Evolutionary conservation across 129 eudicot genomes (phyloP).

Genomic region (Lactuca saligna): DNA sequence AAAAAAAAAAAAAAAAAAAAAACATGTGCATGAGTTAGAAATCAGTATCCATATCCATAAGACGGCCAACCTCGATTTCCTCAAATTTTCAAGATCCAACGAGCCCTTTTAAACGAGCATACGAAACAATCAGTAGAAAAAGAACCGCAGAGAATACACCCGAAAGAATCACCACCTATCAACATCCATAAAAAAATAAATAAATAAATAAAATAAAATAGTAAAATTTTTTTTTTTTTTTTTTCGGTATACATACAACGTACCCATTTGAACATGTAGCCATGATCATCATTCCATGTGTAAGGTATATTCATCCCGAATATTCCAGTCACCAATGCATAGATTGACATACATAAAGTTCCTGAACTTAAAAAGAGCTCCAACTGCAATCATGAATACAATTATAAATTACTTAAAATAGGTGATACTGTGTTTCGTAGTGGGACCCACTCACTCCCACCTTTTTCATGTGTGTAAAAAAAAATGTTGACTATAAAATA

Average conservation of each 20-base stretch:
- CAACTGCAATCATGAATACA: constrained; percentile 48
- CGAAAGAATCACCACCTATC: constrained; percentile 64
- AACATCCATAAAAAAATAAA: not conserved
- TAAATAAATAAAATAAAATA: no score
- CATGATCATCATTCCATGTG: constrained; percentile 66
- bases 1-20: not conserved
- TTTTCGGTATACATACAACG: no score
- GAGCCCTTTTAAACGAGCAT: constrained; percentile 88
- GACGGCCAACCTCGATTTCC: not conserved
- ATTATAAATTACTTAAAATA: not conserved
- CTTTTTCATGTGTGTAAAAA: no score
- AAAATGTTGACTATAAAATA: no score
- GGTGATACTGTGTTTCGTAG: no score
- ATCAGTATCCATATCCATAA: constrained; percentile 9
- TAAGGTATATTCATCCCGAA: constrained; percentile 95
- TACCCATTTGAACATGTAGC: constrained; percentile 94
- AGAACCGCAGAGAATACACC: constrained; percentile 46
- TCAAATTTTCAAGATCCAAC: constrained; percentile 61
- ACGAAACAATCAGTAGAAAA: constrained; percentile 53
- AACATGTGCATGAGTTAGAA: constrained; percentile 24
- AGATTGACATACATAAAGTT: constrained; percentile 70
- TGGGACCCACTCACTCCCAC: no score
- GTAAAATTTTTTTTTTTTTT: no score
- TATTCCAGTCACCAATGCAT: constrained; percentile 69
- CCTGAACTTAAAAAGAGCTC: constrained; percentile 87